Evolutionary conservation across 768 basidiomycete genomes (phyloP), one percentile per base, ranked within the genome.

Genomic region (Tephrocybe rancida): DNA sequence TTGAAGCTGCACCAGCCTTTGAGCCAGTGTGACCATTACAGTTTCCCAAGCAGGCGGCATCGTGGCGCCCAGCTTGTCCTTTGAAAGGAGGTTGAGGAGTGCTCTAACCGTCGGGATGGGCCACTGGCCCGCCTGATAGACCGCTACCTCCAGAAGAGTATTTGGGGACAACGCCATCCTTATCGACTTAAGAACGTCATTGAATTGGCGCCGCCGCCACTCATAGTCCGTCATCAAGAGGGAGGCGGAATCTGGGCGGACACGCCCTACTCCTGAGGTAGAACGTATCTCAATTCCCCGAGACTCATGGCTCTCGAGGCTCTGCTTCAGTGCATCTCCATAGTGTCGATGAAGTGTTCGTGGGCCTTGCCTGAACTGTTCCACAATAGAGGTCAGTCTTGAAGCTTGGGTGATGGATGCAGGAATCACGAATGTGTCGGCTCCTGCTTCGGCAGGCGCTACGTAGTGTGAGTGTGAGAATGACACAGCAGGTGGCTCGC

Each of bases 1-100:
- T 29, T 79, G 78, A 22, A 70, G 64, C 14, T 64, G 57, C 1
- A 78, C 54, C 5, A 67, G 52, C 2, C 62, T 55, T 41, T 67
- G 55, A 5, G 69, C 65, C n/a, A 77, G 50, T 14, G 10, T 18
- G 13, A 64, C 54, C 16, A 79, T 56, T 54, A 52, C 62, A 14
- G 50, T 27, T 45, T 55, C 50, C 77, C 78, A 79, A 13, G 42
- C 10, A 11, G 56, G 21, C 1, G 47, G 21, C 1, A 65, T 35
- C 19, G 71, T 44, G 5, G 1, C 14, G 3, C 26, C 57, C 0
- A 29, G 19, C 3, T 66, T 65, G 5, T 62, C 57, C 11, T 64
- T 67, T 8, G 69, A 64, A 38, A 78, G 61, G 6, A 38, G 56
- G 16, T 50, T 52, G n/a, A 78, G 61, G 16, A 79, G 63, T 2